phyloP scores from a whole-genome alignment of 805 yeast genomes.

The Cyberlindnera mrakii region DNA sequence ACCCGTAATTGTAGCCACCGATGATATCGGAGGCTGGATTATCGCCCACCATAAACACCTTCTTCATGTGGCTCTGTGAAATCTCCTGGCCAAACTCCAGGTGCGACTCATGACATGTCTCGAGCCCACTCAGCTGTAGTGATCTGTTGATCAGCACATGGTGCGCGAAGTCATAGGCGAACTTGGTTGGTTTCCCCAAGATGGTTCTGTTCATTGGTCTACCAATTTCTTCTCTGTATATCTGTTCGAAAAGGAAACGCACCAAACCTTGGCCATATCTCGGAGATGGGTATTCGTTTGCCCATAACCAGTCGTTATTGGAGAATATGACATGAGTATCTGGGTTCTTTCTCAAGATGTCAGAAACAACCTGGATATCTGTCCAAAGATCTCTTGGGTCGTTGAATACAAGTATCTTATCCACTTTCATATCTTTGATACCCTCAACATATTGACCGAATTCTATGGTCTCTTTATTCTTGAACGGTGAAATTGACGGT shows the following conservation, averaged over 20 bases:
- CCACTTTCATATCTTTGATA: conserved; percentile 28
- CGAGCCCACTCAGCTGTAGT: conserved; percentile 23
- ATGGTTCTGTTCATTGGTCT: conserved; percentile 44
- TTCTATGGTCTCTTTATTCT: conserved; percentile 40
- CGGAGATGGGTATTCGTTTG: conserved; percentile 70
- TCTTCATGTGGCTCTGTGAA: conserved; percentile 36
- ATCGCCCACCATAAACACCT: conserved; percentile 95
- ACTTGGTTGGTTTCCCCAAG: conserved; percentile 75
- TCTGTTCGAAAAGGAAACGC: conserved; percentile 51
- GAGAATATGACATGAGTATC: conserved; percentile 71
- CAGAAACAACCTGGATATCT: conserved; percentile 73
- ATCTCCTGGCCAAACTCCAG: conserved; percentile 20
- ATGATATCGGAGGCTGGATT: conserved; percentile 89
- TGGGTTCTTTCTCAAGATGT: conserved; percentile 60
- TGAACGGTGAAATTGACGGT: conserved; percentile 77
- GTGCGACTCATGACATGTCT: background rate
- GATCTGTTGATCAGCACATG: conserved; percentile 44
- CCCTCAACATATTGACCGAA: conserved; percentile 24
- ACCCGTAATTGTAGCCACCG: conserved; percentile 84
- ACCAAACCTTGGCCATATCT: conserved; percentile 92
- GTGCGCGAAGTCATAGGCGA: conserved; percentile 82
- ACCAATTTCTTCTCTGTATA: conserved; percentile 52
- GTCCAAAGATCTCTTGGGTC: conserved; percentile 89
- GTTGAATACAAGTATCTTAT: conserved; percentile 76
- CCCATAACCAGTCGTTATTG: conserved; percentile 83